Evolutionary conservation across 2,329 filamentous ascomycete genomes (phyloP).

Genomic region (Stagonosporopsis vannaccii): DNA sequence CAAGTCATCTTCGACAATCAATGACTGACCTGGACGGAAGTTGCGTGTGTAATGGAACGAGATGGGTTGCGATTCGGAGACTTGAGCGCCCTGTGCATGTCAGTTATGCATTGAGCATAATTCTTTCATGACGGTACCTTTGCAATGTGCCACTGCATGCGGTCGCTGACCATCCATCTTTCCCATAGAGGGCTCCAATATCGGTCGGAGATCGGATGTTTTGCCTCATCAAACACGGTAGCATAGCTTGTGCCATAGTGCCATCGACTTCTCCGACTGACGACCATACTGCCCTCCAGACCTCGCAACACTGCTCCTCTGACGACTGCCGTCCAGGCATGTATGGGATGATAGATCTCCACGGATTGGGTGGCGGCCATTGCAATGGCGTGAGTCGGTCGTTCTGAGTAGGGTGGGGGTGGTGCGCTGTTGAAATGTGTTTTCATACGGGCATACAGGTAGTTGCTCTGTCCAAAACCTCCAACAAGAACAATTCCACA

Average conservation of each 20-base stretch:
- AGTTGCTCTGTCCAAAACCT: slow-evolving; percentile 81
- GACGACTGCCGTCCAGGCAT: slow-evolving; percentile 83
- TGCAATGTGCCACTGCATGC: slow-evolving; percentile 86
- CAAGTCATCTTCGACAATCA: slow-evolving; percentile 80
- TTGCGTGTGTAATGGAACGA: slow-evolving; percentile 88
- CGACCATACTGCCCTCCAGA: slow-evolving; percentile 79
- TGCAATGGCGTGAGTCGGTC: slow-evolving; percentile 69
- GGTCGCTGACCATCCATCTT: slow-evolving; percentile 81
- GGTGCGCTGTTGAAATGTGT: slow-evolving; percentile 66
- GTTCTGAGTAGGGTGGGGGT: slow-evolving; percentile 68
- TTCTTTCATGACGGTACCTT: slow-evolving; percentile 61
- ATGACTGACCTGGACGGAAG: slow-evolving; percentile 78
- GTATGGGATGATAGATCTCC: slow-evolving; percentile 82
- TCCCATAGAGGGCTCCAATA: slow-evolving; percentile 85
- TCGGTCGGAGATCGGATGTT: slow-evolving; percentile 74
- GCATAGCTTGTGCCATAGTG: slow-evolving; percentile 84
- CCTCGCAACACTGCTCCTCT: slow-evolving; percentile 78
- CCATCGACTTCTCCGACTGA: slow-evolving; percentile 75
- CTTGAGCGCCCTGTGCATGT: slow-evolving; percentile 68
- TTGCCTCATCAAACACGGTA: slow-evolving; percentile 78
- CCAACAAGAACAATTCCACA: slow-evolving; percentile 81
- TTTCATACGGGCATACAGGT: slow-evolving; percentile 73
- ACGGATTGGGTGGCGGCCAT: slow-evolving; percentile 65
- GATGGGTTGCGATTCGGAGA: slow-evolving; percentile 76
- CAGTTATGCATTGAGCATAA: background rate